Base-by-base conservation (phyloP, 176 grass and related monocot genomes). In the Triticum dicoccoides region DNA sequence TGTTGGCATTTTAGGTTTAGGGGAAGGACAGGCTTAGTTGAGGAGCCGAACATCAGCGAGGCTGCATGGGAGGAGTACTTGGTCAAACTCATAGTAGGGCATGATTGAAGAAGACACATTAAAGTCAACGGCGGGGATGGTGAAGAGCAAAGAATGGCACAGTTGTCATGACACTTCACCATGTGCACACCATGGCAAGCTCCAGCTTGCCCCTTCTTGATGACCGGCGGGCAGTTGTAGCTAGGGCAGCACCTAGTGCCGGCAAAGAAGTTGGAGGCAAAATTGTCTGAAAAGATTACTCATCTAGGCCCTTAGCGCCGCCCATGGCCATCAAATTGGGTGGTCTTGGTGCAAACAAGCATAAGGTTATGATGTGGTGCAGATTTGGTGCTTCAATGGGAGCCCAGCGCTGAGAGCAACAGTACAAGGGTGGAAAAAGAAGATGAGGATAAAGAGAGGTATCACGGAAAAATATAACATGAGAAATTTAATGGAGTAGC, bases 331-430 rank as follows among this genome's bases (percentile, higher is more conserved):
- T 76, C 44, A 32, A 52, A 52, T 76, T 76, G 73, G 25, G 25
- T 76, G 73, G 27, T 77, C 47, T 56, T 5, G 74, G 27, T 56
- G 74, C 47, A 56, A 34, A 21, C 49, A 29, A 77, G 24, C 7
- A 8, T 17, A 42, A 27, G 24, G 3, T 29, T 29, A 75, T 18
- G 4, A 9, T 18, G 4, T 77, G 27, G 74, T 33, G 29, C 18
- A 29, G 47, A 77, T 77, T 56, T 77, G 30, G 74, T 56, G 47
- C 47, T 77, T 77, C 74, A 77, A 51, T 52, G 27, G 47, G 74
- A 77, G 74, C 27, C 15, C 52, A 77, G 47, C 13, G 51, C 42
- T 56, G 74, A 49, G 12, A 77, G 39, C 38, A 73, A 25, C 14
- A 54, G 24, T 52, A 76, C 2, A 25, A 30, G 45, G 25, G 45